A percentile compares a stretch with the other conserved stretches of the same genome.
Conservation (phyloP, 2,329 filamentous ascomycete species). For the Ilyonectria mors-panacis region DNA sequence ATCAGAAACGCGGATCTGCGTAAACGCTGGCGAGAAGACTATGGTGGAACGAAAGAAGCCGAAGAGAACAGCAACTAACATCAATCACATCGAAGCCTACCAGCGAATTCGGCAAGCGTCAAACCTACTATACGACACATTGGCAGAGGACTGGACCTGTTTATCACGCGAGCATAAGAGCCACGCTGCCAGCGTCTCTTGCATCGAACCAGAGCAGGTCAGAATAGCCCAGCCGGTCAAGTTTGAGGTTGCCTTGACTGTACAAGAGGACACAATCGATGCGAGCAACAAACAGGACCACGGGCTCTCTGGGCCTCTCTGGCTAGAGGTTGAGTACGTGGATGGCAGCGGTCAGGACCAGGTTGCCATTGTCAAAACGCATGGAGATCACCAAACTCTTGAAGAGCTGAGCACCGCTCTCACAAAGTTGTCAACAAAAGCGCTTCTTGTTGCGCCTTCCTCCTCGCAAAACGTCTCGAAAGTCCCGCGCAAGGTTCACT, state of each 20-base stretch:
- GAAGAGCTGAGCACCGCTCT: not conserved
- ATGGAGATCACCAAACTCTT: not conserved
- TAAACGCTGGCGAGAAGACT: not conserved
- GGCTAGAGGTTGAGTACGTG: not conserved
- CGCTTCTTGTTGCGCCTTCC: not conserved
- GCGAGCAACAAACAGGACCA: not conserved
- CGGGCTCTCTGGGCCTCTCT: not conserved
- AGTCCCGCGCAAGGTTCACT: not conserved
- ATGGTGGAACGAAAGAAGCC: not conserved
- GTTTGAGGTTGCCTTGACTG: not conserved
- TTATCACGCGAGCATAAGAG: not conserved
- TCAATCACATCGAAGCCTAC: not conserved
- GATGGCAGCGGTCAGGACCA: not conserved
- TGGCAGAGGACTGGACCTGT: not conserved
- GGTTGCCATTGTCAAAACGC: not conserved
- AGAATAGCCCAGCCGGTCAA: not conserved
- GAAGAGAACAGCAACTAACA: not conserved
- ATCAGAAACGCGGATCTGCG: not conserved
- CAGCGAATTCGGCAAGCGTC: not conserved
- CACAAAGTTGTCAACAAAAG: not conserved
- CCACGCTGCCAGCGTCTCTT: not conserved
- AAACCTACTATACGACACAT: not conserved
- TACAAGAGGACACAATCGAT: not conserved
- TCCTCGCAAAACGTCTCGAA: not conserved
- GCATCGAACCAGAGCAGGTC: not conserved